Percentiles rank a stretch among this genome's conserved stretches.
phyloP scores from a whole-genome alignment of 352 stramenopile genomes.

The Pythium oligandrum region DNA sequence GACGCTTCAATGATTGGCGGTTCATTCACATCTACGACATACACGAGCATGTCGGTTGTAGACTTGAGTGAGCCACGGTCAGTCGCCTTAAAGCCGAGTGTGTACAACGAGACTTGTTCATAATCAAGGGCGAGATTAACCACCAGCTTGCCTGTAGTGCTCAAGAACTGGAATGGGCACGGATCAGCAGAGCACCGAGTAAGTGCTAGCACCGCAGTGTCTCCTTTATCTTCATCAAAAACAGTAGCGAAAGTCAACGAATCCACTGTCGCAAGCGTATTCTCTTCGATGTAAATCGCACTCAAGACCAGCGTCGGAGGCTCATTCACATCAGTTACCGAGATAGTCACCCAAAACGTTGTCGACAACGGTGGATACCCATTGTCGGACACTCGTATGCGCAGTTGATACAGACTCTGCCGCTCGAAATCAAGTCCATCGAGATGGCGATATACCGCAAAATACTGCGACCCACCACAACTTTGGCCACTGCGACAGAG shows the following conservation, averaged over 20 bases:
- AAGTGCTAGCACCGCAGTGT: constrained; percentile 10
- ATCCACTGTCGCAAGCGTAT: constrained; percentile 5
- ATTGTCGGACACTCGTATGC: constrained; percentile 15
- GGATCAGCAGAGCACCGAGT: constrained; percentile 14
- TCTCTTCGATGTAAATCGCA: constrained; percentile 12
- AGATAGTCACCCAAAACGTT: constrained; percentile 9
- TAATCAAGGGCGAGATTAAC: constrained; percentile 9
- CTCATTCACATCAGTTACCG: constrained; percentile 17
- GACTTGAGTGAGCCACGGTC: neutral
- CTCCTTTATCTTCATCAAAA: constrained; percentile 13
- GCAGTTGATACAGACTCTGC: constrained; percentile 7
- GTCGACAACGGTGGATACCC: constrained; percentile 13
- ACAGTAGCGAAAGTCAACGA: constrained; percentile 11
- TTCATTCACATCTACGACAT: constrained; percentile 36
- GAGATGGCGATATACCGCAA: constrained; percentile 18
- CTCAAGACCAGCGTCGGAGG: constrained; percentile 12
- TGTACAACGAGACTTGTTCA: constrained; percentile 11
- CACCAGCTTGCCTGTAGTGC: constrained; percentile 1
- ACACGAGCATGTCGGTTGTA: constrained; percentile 18
- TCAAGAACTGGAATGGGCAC: constrained; percentile 17
- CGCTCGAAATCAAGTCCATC: constrained; percentile 22
- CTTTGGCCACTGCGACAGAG: constrained; percentile 8
- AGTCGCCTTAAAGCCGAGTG: constrained; percentile 3
- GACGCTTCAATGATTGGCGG: constrained; percentile 3
- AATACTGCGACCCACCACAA: constrained; percentile 11